Base-by-base conservation (phyloP, 805 yeast species). In the Candida ulmi region DNA sequence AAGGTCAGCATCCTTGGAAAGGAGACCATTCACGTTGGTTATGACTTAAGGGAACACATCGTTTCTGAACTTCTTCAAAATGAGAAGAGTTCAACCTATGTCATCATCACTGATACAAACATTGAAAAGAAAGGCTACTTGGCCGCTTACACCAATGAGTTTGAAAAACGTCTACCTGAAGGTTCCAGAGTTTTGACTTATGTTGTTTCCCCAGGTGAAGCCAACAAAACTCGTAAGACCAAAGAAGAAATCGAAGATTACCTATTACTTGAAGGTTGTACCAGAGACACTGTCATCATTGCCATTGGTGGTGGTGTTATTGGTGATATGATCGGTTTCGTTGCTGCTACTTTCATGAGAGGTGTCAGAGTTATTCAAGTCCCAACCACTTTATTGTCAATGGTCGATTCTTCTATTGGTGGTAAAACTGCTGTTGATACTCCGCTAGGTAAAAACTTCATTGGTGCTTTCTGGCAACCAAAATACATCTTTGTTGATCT, bases 291-390 rank as follows among this genome's bases (percentile, higher is more conserved):
- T 3, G 87, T 93, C 19, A 80, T 93, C 41, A 65, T 93, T 35
- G 99, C 99, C 8, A 78, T 93, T 43, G 99, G 99, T 45, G 99
- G 99, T 50, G 99, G 99, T 52, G 95, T 93, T 38, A 91, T 93
- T 62, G 99, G 99, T 44, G 99, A 93, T 59, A 91, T 93, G 99
- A 86, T 91, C 49, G 99, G 99, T 4, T 93, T 79, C 60, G 98
- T 93, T 31, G 99, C 99, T n/a, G 91, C 99, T 25, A 93, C 99
- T 2, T 93, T 93, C 62, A 93, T 93, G 99, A 77, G 99, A 60
- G 99, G 99, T 41, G 95, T 93, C 8, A 74, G 96, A 46, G 88
- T 88, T 41, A 81, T 88, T 33, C 99, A 93, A 62, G 73, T 93
- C 23, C 99, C 99, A 40, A 93, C 99, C 7, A 85, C 96, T 26